Evolutionary conservation across 148 eudicot genomes (phyloP).

Genomic region (Amaranthus hypochondriacus): DNA sequence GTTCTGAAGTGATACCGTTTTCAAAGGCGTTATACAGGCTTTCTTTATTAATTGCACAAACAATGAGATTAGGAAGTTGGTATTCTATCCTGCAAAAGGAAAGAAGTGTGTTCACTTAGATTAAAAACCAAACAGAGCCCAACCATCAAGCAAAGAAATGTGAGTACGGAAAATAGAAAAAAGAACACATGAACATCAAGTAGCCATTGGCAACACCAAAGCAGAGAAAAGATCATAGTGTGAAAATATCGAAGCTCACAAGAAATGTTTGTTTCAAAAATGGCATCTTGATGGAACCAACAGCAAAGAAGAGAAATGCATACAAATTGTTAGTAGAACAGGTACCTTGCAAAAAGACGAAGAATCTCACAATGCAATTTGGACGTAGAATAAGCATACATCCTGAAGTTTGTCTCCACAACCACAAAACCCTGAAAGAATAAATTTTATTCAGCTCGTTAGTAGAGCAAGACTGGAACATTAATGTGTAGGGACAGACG

Average conservation of each 20-base stretch:
- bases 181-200: neutral
- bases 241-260: neutral
- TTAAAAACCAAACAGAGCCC: neutral
- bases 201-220: neutral
- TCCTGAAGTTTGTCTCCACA: conserved; percentile 89
- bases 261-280: neutral
- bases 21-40: conserved; percentile 80
- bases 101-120: neutral
- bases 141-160: conserved; percentile 15
- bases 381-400: conserved; percentile 90
- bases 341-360: conserved; percentile 91
- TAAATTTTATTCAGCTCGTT: neutral
- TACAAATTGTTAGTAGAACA: neutral
- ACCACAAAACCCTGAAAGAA: conserved; percentile 81
- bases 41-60: conserved; percentile 75
- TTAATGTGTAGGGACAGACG: neutral
- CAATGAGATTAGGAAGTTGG: conserved; percentile 91
- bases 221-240: neutral
- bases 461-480: neutral
- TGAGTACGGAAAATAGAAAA: neutral
- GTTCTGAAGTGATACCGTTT: conserved; percentile 86
- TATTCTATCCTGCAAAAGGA: conserved; percentile 74
- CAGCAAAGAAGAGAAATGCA: neutral
- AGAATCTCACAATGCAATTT: conserved; percentile 89
- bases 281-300: conserved; percentile 6